Conservation (phyloP, 768 basidiomycete genomes). For the Naematelia encephala region DNA sequence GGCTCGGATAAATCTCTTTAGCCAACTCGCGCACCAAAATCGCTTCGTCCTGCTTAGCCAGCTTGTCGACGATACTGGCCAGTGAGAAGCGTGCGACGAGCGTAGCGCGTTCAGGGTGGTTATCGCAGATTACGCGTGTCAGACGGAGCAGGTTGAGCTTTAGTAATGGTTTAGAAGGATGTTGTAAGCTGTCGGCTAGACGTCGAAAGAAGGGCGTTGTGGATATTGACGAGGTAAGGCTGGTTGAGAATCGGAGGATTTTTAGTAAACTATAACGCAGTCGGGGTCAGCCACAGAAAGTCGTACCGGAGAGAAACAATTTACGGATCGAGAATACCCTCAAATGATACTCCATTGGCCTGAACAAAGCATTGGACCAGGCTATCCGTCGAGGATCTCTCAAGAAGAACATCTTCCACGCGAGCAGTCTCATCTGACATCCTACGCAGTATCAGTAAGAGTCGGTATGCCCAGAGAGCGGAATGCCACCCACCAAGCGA, state of each 20-base stretch:
- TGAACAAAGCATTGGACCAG: constrained; percentile 69
- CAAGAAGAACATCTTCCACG: constrained; percentile 82
- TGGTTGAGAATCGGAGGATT: constrained; percentile 74
- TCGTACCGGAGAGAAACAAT: constrained; percentile 11
- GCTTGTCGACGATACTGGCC: constrained; percentile 70
- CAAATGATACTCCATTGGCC: constrained; percentile 43
- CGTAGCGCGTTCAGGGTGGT: constrained; percentile 76
- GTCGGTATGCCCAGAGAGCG: background rate
- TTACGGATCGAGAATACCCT: constrained; percentile 49
- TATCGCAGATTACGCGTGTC: constrained; percentile 78
- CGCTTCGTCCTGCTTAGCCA: constrained; percentile 82
- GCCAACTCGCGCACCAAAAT: constrained; percentile 75
- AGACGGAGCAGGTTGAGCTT: constrained; percentile 85
- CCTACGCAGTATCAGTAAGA: constrained; percentile 55
- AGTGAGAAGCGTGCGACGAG: constrained; percentile 79
- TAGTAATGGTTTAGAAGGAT: constrained; percentile 76
- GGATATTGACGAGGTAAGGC: constrained; percentile 71
- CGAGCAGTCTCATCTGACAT: constrained; percentile 91
- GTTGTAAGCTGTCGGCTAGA: constrained; percentile 72
- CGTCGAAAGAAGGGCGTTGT: constrained; percentile 82
- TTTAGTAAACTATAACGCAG: constrained; percentile 61
- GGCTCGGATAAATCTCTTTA: constrained; percentile 44
- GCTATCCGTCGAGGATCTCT: constrained; percentile 79
- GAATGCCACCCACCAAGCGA: constrained; percentile 67
- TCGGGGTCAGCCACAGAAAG: background rate